Base-by-base conservation (phyloP, 495 filamentous ascomycete genomes). In the Symbiotaphrina buchneri region DNA sequence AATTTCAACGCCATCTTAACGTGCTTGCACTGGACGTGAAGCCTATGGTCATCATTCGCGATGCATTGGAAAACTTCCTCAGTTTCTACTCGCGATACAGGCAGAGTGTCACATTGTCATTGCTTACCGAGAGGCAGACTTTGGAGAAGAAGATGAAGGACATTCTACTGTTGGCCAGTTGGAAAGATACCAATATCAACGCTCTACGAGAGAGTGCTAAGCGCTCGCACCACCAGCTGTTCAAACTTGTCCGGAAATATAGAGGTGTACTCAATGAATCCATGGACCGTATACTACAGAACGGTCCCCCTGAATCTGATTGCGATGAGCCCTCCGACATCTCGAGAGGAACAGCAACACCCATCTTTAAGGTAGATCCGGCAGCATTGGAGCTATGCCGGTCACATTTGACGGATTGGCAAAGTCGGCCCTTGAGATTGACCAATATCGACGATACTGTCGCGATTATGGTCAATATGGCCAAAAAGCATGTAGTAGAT, bases 121-220 rank as follows among this genome's bases (percentile, higher is more conserved):
- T 94, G 30, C 53, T 44, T 15, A 60, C 70, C 25, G 74, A 70
- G 16, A 59, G 80, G 32, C 51, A 52, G 1, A 54, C 60, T 3
- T 55, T 92, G 6, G 83, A 93, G 45, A 90, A 80, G 45, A 63
- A 78, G 28, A 74, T 95, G 59, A 78, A 75, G 40, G 76, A 92
- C 38, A 71, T 93, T 18, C 60, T 95, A 14, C 61, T 84, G 19
- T 51, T 95, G 34, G 79, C 81, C 1, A 91, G 78, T 45, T 95
- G 90, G 90, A 87, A 90, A 44, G 90, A 95, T 41, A 92, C 75
- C 15, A 95, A 92, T 39, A 85, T 99, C 31, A 68, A 75, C 32
- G 75, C 80, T 5, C 52, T 99, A 23, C 61, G 68, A 42, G 83
- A 92, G 36, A 93, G 83, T 48, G 80, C 87, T 1, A 67, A 72